Evolutionary conservation across 208 protist species (phyloP).

Genomic region (Zelonia costaricensis): DNA sequence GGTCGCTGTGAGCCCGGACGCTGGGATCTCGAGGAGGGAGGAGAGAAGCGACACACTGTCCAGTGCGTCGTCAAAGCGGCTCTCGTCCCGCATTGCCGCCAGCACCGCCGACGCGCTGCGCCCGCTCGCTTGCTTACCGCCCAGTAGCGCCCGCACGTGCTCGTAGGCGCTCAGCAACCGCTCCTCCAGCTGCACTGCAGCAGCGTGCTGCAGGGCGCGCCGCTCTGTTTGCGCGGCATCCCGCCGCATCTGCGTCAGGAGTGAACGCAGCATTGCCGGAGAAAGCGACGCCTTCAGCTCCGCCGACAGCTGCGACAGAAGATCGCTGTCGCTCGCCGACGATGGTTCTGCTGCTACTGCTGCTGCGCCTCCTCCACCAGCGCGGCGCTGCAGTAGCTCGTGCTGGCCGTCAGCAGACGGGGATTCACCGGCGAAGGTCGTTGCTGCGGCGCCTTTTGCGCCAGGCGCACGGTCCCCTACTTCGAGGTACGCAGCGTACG

Average conservation of each 20-base stretch:
- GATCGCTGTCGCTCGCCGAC: no score
- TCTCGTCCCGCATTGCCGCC: conserved; percentile 46
- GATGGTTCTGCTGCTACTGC: no score
- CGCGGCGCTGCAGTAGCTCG: not conserved
- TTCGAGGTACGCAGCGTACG: conserved; percentile 34
- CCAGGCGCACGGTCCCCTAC: not conserved
- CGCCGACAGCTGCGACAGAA: conserved; percentile 52
- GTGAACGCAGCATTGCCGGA: conserved; percentile 38
- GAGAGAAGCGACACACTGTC: conserved; percentile 42
- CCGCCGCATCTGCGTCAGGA: conserved; percentile 69
- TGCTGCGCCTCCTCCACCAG: conserved; percentile 4
- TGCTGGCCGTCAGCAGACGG: no score
- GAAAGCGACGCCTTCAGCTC: conserved; percentile 74
- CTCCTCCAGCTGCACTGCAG: conserved; percentile 58
- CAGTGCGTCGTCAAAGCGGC: conserved; percentile 62
- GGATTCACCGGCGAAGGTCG: no score
- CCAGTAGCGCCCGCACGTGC: conserved; percentile 64
- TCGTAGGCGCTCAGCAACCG: conserved; percentile 69
- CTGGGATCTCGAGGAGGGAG: conserved; percentile 34
- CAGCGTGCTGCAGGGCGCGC: conserved; percentile 47
- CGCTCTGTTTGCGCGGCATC: conserved; percentile 46
- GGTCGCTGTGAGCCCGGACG: conserved; percentile 39
- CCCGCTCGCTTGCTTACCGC: conserved; percentile 32
- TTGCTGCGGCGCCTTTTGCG: no score
- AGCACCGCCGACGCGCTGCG: conserved; percentile 44